Evolutionary conservation across 2,329 filamentous ascomycete genomes (phyloP).

Genomic region (Epicoccum sorghinum): DNA sequence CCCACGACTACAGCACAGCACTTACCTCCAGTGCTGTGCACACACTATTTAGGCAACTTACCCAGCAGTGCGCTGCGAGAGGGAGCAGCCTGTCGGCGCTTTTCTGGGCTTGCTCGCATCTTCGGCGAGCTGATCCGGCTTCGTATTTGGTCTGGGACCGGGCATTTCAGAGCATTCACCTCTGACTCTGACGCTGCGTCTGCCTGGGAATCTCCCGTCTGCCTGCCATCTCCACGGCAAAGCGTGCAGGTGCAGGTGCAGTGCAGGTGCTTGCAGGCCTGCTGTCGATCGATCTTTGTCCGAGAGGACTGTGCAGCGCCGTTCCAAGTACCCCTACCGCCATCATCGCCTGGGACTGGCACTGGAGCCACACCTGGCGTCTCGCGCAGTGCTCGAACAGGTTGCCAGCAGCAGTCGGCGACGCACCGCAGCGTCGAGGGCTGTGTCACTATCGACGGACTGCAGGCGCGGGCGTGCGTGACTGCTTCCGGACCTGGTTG

Average conservation of each 20-base stretch:
- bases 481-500: conserved; percentile 24
- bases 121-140: conserved; percentile 2
- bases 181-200: conserved; percentile 18
- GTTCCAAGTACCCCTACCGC: conserved; percentile 26
- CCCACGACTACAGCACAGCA: not conserved
- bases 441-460: conserved; percentile 13
- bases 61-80: not conserved
- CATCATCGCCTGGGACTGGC: conserved; percentile 1
- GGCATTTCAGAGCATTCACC: not conserved
- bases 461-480: conserved; percentile 19
- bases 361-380: conserved; percentile 11
- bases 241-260: conserved; percentile 19
- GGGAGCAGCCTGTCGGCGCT: conserved; percentile 11
- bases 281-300: conserved; percentile 39
- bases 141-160: conserved; percentile 16
- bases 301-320: conserved; percentile 21
- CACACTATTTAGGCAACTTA: no score
- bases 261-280: conserved; percentile 29
- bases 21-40: no score
- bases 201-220: not conserved
- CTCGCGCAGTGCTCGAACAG: conserved; percentile 18
- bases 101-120: conserved; percentile 3
- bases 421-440: conserved; percentile 13
- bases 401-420: conserved; percentile 18
- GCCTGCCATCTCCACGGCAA: conserved; percentile 20